These are phyloP conservation scores for Grosmannia penicillata DNA, from an alignment of 2,329 filamentous ascomycete genomes.

Conservation along the genomic window DNA sequence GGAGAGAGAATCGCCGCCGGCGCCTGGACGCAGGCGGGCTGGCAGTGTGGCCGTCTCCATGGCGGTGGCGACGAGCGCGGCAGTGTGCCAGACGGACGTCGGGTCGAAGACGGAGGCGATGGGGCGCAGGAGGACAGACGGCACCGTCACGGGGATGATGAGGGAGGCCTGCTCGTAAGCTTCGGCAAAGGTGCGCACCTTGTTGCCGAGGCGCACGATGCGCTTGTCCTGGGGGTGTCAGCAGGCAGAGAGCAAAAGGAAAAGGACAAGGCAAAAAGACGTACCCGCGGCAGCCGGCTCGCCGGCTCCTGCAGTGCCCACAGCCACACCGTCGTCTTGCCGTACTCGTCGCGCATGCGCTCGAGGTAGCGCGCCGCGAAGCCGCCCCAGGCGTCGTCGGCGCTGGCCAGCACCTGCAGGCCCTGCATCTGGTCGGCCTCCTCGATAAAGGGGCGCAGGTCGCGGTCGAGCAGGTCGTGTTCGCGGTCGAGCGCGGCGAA, in stretches of 20 bases:
- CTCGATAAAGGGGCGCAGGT: constrained; percentile 75
- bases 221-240: constrained; percentile 36
- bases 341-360: constrained; percentile 74
- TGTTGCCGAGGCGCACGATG: constrained; percentile 54
- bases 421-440: constrained; percentile 89
- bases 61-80: constrained; percentile 60
- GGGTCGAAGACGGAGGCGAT: constrained; percentile 39
- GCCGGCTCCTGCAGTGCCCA: constrained; percentile 63
- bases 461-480: constrained; percentile 78
- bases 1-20: constrained; percentile 30
- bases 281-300: constrained; percentile 37
- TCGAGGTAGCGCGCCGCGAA: constrained; percentile 63
- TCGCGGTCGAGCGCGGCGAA: constrained; percentile 62
- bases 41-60: constrained; percentile 69
- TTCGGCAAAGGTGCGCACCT: constrained; percentile 54
- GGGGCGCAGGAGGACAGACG: constrained; percentile 35
- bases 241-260: background rate
- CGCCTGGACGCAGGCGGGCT: constrained; percentile 45
- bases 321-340: constrained; percentile 73
- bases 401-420: constrained; percentile 57
- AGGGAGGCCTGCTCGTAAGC: constrained; percentile 60
- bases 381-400: constrained; percentile 71
- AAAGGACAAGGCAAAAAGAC: background rate
- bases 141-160: constrained; percentile 59
- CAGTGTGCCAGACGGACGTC: constrained; percentile 62